phyloP scores from a whole-genome alignment of 305 asterid species.

The Withania somnifera region DNA sequence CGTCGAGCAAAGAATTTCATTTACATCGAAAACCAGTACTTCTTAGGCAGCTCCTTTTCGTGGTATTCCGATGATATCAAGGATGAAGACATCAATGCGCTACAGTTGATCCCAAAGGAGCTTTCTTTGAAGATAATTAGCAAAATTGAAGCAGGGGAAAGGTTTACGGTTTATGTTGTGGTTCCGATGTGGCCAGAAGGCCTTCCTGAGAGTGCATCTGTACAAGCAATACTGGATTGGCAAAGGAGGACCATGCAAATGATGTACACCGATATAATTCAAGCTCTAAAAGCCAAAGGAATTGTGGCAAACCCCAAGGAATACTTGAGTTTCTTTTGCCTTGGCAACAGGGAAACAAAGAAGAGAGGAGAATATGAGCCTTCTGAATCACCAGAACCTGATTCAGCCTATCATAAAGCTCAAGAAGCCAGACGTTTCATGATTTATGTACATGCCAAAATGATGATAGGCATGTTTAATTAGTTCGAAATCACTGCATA shows the following conservation, averaged over 20 bases:
- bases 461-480: constrained; percentile 31
- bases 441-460: constrained; percentile 50
- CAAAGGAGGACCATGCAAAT: constrained; percentile 43
- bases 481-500: not conserved
- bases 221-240: constrained; percentile 46
- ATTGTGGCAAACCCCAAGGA: constrained; percentile 31
- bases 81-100: constrained; percentile 23
- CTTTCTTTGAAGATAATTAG: constrained; percentile 32
- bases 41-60: constrained; percentile 38
- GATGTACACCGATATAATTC: constrained; percentile 38
- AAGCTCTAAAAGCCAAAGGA: constrained; percentile 27
- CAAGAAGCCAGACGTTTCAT: constrained; percentile 37
- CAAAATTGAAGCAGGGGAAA: constrained; percentile 40
- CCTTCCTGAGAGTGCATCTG: constrained; percentile 28
- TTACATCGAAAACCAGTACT: constrained; percentile 48
- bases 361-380: constrained; percentile 36
- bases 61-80: constrained; percentile 32
- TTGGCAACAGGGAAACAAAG: constrained; percentile 42
- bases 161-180: constrained; percentile 33
- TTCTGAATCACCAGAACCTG: constrained; percentile 23
- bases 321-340: constrained; percentile 45
- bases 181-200: constrained; percentile 60
- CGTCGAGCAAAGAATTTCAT: constrained; percentile 41
- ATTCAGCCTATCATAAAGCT: constrained; percentile 29
- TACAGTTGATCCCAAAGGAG: constrained; percentile 40